Base-by-base conservation (phyloP, 768 basidiomycete genomes). In the Suillus americanus region DNA sequence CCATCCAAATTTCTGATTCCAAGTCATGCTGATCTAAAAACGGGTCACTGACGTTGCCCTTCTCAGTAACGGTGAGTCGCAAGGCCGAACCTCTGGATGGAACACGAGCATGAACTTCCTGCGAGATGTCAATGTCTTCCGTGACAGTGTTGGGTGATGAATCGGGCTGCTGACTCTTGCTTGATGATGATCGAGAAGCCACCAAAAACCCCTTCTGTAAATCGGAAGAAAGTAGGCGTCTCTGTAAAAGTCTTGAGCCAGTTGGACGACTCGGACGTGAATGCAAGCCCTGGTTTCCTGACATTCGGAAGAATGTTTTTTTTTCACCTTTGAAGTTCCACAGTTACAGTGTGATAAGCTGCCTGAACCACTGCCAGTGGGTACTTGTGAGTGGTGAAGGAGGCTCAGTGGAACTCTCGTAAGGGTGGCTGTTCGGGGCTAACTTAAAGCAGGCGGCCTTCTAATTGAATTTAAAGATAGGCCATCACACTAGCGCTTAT, bases 151-250 rank as follows among this genome's bases (percentile, higher is more conserved):
- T 20, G 25, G 57, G 23, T 7, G 23, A 59, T 59, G 14, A 3
- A 6, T 41, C 38, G 53, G 20, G 33, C 33, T 54, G 53, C 30
- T 35, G 53, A 28, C 40, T 59, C 40, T 41, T 59, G 38, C 40
- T 41, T 28, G 57, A 59, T 13, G 57, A 59, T 28, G 40, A 51
- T 69, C 72, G 8, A 67, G 73, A 60, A 71, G 72, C 20, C 70
- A 53, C 20, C 30, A 62, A 23, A 59, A 53, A 62, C 6, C 8
- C 33, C 68, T 66, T 28, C 69, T 70, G 5, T 69, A 68, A 67
- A 46, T 40, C 38, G 38, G 56, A 38, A 28, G 56, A 59, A 59
- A 7, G 25, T 10, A 40, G 10, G 5, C 25, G 56, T 40, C 38
- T 59, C 38, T 59, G 56, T 13, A 59, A 13, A 20, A 40, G 57